These are phyloP conservation scores for Glycine latifolia DNA, from an alignment of 306 rosid genomes.

Conservation along the genomic window DNA sequence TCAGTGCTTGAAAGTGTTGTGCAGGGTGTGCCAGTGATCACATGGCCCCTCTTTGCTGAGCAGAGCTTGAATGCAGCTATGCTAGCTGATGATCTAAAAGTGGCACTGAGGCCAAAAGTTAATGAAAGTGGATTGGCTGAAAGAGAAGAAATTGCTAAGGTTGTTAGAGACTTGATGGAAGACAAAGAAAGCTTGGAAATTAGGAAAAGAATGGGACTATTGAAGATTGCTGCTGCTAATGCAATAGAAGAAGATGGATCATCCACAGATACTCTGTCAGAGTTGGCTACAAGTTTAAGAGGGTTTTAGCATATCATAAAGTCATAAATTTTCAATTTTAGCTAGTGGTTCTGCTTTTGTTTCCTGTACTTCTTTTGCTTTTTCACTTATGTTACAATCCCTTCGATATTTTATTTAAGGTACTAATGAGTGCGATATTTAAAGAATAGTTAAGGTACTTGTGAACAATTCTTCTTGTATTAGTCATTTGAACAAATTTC, in stretches of 20 bases:
- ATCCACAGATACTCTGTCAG: slow-evolving; percentile 48
- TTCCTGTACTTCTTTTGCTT: neutral
- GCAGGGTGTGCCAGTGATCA: slow-evolving; percentile 41
- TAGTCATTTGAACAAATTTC: neutral
- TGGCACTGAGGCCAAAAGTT: slow-evolving; percentile 51
- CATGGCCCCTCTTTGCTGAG: slow-evolving; percentile 55
- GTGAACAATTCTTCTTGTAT: neutral
- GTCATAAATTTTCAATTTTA: neutral
- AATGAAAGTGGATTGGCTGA: slow-evolving; percentile 35
- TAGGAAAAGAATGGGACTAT: slow-evolving; percentile 10
- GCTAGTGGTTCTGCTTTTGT: neutral
- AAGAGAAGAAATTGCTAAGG: slow-evolving; percentile 49
- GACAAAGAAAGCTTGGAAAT: slow-evolving; percentile 46
- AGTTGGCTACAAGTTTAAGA: slow-evolving; percentile 30
- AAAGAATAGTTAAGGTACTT: too few species aligned
- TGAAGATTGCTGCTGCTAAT: slow-evolving; percentile 42
- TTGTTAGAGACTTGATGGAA: slow-evolving; percentile 34
- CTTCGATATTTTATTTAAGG: neutral
- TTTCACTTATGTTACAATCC: neutral
- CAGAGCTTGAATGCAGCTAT: slow-evolving; percentile 43
- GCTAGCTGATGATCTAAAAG: slow-evolving; percentile 31
- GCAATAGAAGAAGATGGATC: slow-evolving; percentile 45
- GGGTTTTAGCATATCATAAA: neutral
- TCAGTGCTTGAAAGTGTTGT: slow-evolving; percentile 47
- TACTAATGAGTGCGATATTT: too few species aligned